Base-by-base conservation (phyloP, 257 asterid genomes). In the Ophiorrhiza pumila region DNA sequence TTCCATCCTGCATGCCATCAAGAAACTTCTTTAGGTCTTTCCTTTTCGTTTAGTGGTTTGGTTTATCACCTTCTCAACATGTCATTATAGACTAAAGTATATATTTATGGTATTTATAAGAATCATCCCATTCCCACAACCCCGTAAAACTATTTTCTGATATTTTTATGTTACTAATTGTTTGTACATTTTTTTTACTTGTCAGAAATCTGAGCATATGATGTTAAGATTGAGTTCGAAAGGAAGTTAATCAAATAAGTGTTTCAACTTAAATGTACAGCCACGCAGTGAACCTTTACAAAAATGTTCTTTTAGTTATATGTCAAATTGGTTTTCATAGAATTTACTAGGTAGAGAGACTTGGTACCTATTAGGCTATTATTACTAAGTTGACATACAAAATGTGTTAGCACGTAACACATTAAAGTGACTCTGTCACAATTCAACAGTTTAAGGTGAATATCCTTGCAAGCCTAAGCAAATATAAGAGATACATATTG, bases 161-260 rank as follows among this genome's bases (percentile, higher is more conserved):
- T n/a, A 37, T 9, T 49, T 35, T 23, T 49, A 14, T 18, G 17
- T 10, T 64, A 17, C 35, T 79, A 17, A 79, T 43, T 63, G 47
- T 31, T 60, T 27, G 39, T 55, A 14, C 25, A 1, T 50, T 67
- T 60, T 13, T 68, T 68, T 79, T 52, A 10, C 22, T 68, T 67
- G 76, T 76, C 88, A 93, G 98, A 80, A 61, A 68, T 70, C 87
- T 45, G 96, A 93, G 81, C 83, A 89, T 65, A 91, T 93, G 97
- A 80, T 85, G 70, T 93, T 96, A 67, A 88, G 90, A 79, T 34
- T 50, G 4, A 81, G 60, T 64, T 79, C 20, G 69, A 70, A 74
- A 69, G 88, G 80, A 39, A 73, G 73, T 45, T 77, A 63, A 77
- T 81, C 67, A 56, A 39, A 46, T 42, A 43, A 29, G 25, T 35